Evolutionary conservation across 176 grass and related monocot species (phyloP), one percentile per base, ranked within the genome.

Genomic region (Cymbopogon citratus): DNA sequence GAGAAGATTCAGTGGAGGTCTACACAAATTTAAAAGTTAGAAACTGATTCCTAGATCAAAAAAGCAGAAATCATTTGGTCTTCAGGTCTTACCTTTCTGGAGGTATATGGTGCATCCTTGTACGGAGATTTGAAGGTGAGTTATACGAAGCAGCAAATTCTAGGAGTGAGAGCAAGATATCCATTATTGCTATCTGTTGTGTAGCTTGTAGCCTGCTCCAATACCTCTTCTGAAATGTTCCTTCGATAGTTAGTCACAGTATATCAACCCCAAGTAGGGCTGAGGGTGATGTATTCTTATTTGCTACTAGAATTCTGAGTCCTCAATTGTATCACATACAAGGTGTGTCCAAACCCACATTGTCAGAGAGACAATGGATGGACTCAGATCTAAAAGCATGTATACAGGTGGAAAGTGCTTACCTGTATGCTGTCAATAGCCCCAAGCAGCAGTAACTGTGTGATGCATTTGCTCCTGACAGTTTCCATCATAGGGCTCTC

Each of bases 121-220:
- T 90, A 85, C 91, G 94, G 73, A 99, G 91, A 75, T 95, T 99
- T 74, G 93, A 96, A 69, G 93, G 77, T 28, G 97, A 99, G 79
- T 99, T 99, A 87, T 99, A 99, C 12, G 91, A 91, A 70, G 97
- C 86, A 83, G 97, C 91, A 95, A 96, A 99, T 78, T 99, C 97
- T 63, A 99, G 88, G 46, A 99, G 91, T 59, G 97, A 96, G 31
- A 96, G 84, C 69, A 99, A 87, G 75, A 93, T 91, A 79, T 99
- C 97, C 93, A 99, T 90, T 87, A 99, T 87, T 75, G 93, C 70
- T 28, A 89, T 90, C 76, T 99, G 92, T 44, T 96, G 93, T 56
- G 84, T 73, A 8, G 83, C 70, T 65, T 92, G 91, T 80, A 99
- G 81, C 81, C 85, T 93, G 57, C 77, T 91, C 97, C 97, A 99